Conservation (phyloP, 768 basidiomycete species). For the Suillus brevipes region DNA sequence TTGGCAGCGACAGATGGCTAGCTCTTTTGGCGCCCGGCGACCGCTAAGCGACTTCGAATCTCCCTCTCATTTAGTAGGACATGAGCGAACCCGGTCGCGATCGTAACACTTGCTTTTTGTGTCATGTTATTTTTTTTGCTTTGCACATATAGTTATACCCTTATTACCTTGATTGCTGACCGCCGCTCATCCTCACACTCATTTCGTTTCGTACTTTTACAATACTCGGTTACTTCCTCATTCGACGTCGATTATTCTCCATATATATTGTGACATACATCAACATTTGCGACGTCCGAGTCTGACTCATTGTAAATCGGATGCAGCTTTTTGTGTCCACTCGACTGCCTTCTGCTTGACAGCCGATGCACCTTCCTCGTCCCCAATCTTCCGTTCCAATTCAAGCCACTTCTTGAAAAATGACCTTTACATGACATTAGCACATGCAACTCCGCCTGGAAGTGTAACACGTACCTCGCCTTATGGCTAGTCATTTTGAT, state of each 20-base stretch:
- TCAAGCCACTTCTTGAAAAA: slow-evolving; percentile 99
- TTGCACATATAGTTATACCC: slow-evolving; percentile 39
- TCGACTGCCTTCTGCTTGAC: slow-evolving; percentile 91
- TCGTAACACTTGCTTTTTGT: slow-evolving; percentile 36
- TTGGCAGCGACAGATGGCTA: slow-evolving; percentile 84
- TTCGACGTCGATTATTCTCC: slow-evolving; percentile 35
- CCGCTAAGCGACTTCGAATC: slow-evolving; percentile 74
- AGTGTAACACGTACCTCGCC: slow-evolving; percentile 72
- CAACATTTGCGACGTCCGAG: slow-evolving; percentile 24
- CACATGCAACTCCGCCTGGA: slow-evolving; percentile 4
- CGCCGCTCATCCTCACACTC: slow-evolving; percentile 45
- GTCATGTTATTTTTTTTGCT: slow-evolving; percentile 15
- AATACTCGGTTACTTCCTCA: slow-evolving; percentile 36
- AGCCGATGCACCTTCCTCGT: slow-evolving; percentile 73
- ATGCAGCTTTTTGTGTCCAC: slow-evolving; percentile 73
- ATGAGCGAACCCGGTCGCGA: slow-evolving; percentile 62
- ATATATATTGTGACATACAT: slow-evolving; percentile 37
- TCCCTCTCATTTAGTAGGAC: slow-evolving; percentile 41
- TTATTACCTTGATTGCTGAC: slow-evolving; percentile 38
- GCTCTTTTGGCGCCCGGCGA: slow-evolving; percentile 72
- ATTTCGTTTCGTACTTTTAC: slow-evolving; percentile 49
- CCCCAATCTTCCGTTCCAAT: slow-evolving; percentile 82
- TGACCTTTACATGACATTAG: slow-evolving; percentile 47
- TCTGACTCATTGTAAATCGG: slow-evolving; percentile 23
- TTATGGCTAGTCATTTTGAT: slow-evolving; percentile 93